Percentiles rank a stretch among this genome's conserved stretches.
Evolutionary conservation across 176 grass and related monocot species (phyloP).

Genomic region (Hordeum vulgare): DNA sequence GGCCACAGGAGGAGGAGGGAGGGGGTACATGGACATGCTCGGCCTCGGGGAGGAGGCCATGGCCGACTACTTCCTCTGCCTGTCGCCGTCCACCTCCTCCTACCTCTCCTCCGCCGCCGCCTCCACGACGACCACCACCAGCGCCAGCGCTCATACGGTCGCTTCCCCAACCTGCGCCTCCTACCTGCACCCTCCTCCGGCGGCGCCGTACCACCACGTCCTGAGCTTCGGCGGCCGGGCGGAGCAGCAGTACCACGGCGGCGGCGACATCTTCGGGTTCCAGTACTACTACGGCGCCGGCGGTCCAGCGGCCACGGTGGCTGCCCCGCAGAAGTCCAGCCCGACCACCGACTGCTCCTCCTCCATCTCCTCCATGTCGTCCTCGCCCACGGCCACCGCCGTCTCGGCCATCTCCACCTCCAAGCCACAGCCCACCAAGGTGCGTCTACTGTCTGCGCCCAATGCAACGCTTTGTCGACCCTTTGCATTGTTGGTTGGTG

Average conservation of each 20-base stretch:
- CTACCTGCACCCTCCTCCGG: background rate
- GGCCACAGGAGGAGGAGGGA: conserved; percentile 13
- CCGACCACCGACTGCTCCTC: conserved; percentile 43
- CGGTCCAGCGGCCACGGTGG: background rate
- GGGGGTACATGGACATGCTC: conserved; percentile 40
- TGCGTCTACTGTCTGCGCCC: background rate
- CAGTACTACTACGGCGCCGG: conserved; percentile 17
- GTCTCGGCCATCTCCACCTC: conserved; percentile 15
- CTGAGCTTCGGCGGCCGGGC: conserved; percentile 30
- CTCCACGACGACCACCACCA: conserved; percentile 7
- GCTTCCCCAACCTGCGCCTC: conserved; percentile 17
- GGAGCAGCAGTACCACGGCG: conserved; percentile 12
- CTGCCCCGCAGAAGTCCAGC: conserved; percentile 32
- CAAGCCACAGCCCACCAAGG: conserved; percentile 32
- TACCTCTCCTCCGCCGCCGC: conserved; percentile 19
- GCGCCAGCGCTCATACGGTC: background rate
- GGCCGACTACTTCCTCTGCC: conserved; percentile 32
- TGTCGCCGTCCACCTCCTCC: conserved; percentile 30
- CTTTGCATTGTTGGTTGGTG: background rate
- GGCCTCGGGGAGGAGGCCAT: conserved; percentile 21
- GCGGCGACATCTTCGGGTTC: conserved; percentile 1
- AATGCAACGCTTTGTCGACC: background rate
- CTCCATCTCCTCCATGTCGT: conserved; percentile 47
- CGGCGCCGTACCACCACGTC: conserved; percentile 14
- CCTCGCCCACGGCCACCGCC: conserved; percentile 33